Evolutionary conservation across 192 early-diverging fungal genomes (phyloP).

Genomic region (Piromyces sp.): DNA sequence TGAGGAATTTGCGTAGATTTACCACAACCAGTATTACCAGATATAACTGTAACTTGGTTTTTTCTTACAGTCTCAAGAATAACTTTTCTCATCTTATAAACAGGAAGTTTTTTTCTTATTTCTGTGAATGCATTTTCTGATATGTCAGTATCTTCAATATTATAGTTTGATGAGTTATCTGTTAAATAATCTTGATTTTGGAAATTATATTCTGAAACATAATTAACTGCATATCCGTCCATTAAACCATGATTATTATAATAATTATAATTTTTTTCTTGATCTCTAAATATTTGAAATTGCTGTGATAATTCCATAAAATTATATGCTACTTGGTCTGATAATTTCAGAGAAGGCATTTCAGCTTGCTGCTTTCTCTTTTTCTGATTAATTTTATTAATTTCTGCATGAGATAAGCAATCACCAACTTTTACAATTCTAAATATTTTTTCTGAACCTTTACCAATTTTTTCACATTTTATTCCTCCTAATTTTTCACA

Average conservation of each 20-base stretch:
- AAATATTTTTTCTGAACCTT: not conserved
- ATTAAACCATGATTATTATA: not conserved
- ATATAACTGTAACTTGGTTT: constrained; percentile 50
- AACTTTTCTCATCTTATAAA: constrained; percentile 30
- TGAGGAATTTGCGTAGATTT: constrained; percentile 71
- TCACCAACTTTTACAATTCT: not conserved
- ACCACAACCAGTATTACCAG: constrained; percentile 54
- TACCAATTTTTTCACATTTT: not conserved
- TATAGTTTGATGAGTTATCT: not conserved
- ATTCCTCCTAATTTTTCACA: not conserved
- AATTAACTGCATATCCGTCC: not conserved
- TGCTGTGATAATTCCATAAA: not conserved
- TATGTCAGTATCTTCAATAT: not conserved
- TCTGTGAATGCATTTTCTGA: not conserved
- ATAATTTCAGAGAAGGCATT: not conserved
- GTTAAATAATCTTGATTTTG: not conserved
- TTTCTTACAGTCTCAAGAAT: constrained; percentile 23
- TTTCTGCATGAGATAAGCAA: not conserved
- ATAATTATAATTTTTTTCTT: not conserved
- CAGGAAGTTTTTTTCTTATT: constrained; percentile 38
- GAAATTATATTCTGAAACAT: not conserved
- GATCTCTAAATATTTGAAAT: not conserved
- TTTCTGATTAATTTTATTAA: not conserved
- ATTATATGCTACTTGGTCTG: not conserved
- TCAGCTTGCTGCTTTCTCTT: not conserved